phyloP scores from a whole-genome alignment of 2,329 filamentous ascomycete species.

The Colletotrichum falcatum region DNA sequence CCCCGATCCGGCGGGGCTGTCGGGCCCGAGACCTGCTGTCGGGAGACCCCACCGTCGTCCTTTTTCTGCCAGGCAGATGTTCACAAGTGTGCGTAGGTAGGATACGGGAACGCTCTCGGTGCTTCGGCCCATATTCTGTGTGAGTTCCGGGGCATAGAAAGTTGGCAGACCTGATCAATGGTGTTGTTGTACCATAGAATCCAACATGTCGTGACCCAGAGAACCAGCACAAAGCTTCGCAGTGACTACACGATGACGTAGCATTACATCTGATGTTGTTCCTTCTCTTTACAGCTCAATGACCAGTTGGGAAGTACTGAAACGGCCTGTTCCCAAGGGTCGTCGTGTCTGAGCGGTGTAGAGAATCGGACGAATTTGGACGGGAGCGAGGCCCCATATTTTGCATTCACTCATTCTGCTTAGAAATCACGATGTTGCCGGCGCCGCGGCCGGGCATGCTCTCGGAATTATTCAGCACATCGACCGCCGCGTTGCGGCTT shows the following conservation, averaged over 20 bases:
- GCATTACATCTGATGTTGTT: neutral
- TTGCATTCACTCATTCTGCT: neutral
- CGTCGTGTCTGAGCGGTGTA: neutral
- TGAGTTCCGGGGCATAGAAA: neutral
- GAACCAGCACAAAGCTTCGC: neutral
- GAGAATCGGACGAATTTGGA: constrained; percentile 2
- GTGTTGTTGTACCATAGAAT: too few relatives aligned
- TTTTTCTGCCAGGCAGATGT: neutral
- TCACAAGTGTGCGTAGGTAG: neutral
- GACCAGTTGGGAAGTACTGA: neutral
- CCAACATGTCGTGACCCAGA: too few relatives aligned
- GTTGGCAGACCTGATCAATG: neutral
- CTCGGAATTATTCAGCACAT: constrained; percentile 25
- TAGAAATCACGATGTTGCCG: constrained; percentile 34
- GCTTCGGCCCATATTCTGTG: neutral
- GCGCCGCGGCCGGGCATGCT: constrained; percentile 2
- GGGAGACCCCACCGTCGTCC: neutral
- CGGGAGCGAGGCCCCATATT: neutral
- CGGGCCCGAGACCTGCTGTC: neutral
- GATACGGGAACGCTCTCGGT: neutral
- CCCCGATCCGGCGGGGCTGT: neutral
- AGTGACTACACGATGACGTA: neutral
- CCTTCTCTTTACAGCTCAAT: neutral
- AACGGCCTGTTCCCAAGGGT: neutral
- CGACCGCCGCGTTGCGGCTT: neutral